Conservation (phyloP, 257 asterid genomes). For the Rauvolfia tetraphylla region DNA sequence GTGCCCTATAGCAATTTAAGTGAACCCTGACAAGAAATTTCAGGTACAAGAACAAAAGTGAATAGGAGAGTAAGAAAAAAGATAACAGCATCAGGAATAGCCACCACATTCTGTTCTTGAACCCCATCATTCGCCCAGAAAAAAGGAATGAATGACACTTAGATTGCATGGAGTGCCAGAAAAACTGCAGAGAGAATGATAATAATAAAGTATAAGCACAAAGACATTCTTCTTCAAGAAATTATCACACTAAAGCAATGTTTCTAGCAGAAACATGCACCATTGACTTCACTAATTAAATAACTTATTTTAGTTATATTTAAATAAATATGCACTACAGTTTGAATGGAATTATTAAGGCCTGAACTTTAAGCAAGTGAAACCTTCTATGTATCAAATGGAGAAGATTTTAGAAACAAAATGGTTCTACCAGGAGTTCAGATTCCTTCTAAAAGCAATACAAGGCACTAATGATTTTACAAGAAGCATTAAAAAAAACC, state of each 20-base stretch:
- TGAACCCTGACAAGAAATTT: slow-evolving; percentile 17
- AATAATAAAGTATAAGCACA: slow-evolving; percentile 1
- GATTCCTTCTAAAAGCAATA: background rate
- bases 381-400: background rate
- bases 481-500: background rate
- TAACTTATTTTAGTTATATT: background rate
- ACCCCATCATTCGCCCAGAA: slow-evolving; percentile 8
- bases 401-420: background rate
- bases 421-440: background rate
- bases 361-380: background rate
- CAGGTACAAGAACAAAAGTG: slow-evolving; percentile 13
- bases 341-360: background rate
- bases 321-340: background rate
- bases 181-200: slow-evolving; percentile 46
- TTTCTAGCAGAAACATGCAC: background rate
- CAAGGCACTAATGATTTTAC: background rate
- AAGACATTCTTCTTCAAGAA: background rate
- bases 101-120: slow-evolving; percentile 13
- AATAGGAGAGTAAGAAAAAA: slow-evolving; percentile 16
- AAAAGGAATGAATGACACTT: slow-evolving; percentile 11
- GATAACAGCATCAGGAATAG: slow-evolving; percentile 18
- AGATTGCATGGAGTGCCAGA: slow-evolving; percentile 37
- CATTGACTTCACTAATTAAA: background rate
- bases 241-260: background rate
- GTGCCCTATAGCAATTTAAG: slow-evolving; percentile 11